A percentile compares a stretch with the other conserved stretches of the same genome.
phyloP scores from a whole-genome alignment of 345 rosid genomes.

The Syzygium aromaticum region DNA sequence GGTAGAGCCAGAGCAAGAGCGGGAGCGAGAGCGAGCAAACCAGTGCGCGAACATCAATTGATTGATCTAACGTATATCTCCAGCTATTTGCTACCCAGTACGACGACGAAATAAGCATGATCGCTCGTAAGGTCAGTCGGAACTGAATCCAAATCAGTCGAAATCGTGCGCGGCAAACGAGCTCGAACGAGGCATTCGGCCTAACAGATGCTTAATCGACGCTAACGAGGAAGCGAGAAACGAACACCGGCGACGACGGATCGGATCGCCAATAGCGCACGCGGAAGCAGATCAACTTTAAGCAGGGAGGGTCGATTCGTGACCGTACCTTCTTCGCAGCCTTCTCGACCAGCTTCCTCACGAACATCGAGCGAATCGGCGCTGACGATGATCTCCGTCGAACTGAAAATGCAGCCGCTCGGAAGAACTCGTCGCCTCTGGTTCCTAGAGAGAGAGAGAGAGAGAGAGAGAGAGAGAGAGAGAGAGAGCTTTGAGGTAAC shows the following conservation, averaged over 20 bases:
- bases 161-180: background rate
- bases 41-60: background rate
- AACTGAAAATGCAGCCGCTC: background rate
- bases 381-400: background rate
- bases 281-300: background rate
- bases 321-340: slow-evolving; percentile 40
- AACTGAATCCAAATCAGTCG: background rate
- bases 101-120: background rate
- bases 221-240: background rate
- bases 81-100: background rate
- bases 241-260: background rate
- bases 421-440: background rate
- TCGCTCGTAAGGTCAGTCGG: background rate
- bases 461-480: background rate
- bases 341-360: slow-evolving; percentile 60
- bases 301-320: background rate
- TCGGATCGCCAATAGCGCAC: background rate
- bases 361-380: slow-evolving; percentile 29
- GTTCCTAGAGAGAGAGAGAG: background rate
- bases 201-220: background rate
- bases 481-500: slow-evolving; percentile 13
- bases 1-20: background rate
- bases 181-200: background rate
- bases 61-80: background rate
- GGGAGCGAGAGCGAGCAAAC: background rate